Conservation (phyloP, 352 stramenopile species). For the Peronospora farinosa region DNA sequence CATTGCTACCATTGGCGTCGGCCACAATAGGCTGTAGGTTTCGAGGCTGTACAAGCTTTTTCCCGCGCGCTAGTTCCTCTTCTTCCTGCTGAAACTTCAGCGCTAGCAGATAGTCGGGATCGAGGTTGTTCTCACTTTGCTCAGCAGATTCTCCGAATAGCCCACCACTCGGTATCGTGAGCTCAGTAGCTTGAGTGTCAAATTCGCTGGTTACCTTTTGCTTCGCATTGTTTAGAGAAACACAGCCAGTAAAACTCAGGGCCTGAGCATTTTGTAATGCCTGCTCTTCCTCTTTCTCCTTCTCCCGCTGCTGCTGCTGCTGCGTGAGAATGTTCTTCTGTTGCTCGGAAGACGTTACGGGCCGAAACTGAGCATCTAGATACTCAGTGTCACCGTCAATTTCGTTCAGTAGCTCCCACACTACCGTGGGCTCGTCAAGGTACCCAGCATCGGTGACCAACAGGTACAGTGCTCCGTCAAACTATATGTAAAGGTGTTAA, state of each 20-base stretch:
- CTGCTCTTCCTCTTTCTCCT: slow-evolving; percentile 20
- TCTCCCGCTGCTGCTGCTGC: slow-evolving; percentile 40
- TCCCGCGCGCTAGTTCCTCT: slow-evolving; percentile 33
- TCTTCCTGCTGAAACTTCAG: slow-evolving; percentile 77
- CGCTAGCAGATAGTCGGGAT: slow-evolving; percentile 69
- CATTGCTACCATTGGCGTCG: slow-evolving; percentile 4
- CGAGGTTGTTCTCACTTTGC: slow-evolving; percentile 15
- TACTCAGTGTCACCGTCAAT: slow-evolving; percentile 84
- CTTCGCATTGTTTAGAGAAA: background rate
- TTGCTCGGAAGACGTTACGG: slow-evolving; percentile 55
- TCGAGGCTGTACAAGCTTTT: slow-evolving; percentile 19
- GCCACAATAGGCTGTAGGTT: slow-evolving; percentile 15
- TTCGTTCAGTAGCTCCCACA: slow-evolving; percentile 94
- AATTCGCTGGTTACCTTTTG: background rate
- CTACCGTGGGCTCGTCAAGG: slow-evolving; percentile 85
- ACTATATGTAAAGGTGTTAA: slow-evolving; percentile 29
- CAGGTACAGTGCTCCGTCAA: slow-evolving; percentile 90
- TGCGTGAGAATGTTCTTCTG: slow-evolving; percentile 64
- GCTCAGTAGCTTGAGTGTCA: slow-evolving; percentile 13
- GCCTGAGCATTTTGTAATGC: slow-evolving; percentile 17
- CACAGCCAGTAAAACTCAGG: slow-evolving; percentile 11
- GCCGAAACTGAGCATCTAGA: slow-evolving; percentile 56
- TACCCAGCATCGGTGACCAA: slow-evolving; percentile 97
- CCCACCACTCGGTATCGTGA: slow-evolving; percentile 9
- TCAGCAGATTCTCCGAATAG: slow-evolving; percentile 13